phyloP scores from a whole-genome alignment of 2,329 filamentous ascomycete species.

The Incumbomyces lentus region DNA sequence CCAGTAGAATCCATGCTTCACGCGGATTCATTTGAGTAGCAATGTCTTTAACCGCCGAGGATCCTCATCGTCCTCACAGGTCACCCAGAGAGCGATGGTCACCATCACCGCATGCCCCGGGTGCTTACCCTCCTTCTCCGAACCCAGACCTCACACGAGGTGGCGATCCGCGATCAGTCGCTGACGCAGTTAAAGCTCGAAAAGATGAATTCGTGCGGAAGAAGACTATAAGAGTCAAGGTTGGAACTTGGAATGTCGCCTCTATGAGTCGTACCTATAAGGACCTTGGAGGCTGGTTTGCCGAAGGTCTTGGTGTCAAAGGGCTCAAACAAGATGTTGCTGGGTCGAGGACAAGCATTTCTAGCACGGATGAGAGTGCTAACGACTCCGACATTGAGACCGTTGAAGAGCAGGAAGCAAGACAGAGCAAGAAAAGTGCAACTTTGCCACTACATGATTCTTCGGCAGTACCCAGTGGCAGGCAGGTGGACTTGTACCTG shows the following conservation, averaged over 20 bases:
- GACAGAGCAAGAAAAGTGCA: constrained; percentile 31
- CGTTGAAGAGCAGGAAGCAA: constrained; percentile 38
- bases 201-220: constrained; percentile 68
- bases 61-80: constrained; percentile 9
- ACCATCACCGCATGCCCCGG: constrained; percentile 33
- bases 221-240: constrained; percentile 68
- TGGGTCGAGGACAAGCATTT: constrained; percentile 32
- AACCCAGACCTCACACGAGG: constrained; percentile 10
- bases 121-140: constrained; percentile 34
- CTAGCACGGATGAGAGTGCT: constrained; percentile 10
- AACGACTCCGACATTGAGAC: constrained; percentile 29
- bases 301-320: constrained; percentile 62
- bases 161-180: constrained; percentile 35
- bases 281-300: constrained; percentile 82
- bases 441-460: constrained; percentile 38
- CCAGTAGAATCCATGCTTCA: no score
- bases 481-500: constrained; percentile 79
- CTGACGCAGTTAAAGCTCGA: constrained; percentile 57
- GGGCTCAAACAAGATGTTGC: constrained; percentile 57
- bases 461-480: constrained; percentile 42
- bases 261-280: constrained; percentile 74
- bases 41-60: constrained; percentile 1
- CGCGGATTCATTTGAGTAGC: background rate
- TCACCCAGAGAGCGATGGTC: constrained; percentile 16
- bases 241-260: constrained; percentile 94